Base-by-base conservation (phyloP, 371 early-diverging fungal genomes). In the Mortierella sp. region DNA sequence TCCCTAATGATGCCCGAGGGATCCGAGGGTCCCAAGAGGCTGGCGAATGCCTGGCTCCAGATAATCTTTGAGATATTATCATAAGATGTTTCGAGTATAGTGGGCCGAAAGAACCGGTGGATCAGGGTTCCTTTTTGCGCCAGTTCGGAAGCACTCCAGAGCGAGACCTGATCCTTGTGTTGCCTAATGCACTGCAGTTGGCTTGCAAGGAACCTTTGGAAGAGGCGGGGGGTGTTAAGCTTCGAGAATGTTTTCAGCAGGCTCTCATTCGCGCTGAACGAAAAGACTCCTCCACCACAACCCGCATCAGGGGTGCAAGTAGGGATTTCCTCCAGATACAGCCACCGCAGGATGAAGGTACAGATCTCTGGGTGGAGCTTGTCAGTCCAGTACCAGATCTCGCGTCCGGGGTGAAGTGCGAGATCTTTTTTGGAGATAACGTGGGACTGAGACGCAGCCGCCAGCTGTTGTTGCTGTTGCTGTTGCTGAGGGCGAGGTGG, bases 31-130 rank as follows among this genome's bases (percentile, higher is more conserved):
- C 7, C 19, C 14, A 63, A 38, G 38, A 19, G 3, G 7, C 31
- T 14, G 34, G 19, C 34, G 7, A 34, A 34, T 13, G 28, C 63
- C 13, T 14, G 34, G 11, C 28, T 38, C 16, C 38, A 7, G 21
- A 63, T 1, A 8, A 63, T 16, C 3, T 4, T 6, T 3, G 5
- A 34, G 16, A 63, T 4, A 21, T 63, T 63, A 5, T 21, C 3
- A 13, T 13, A 11, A 5, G 63, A 19, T 0, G 31, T 38, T 31
- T 34, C 16, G 34, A 63, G 19, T 34, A 63, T 10, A 31, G 34
- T 8, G 63, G 63, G 63, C 34, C 63, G 63, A 63, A 63, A 63
- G 21, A 34, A 63, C 63, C 63, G 63, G 63, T 63, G 14, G 34
- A 63, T 31, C 63, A 63, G 31, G 10, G 28, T 28, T 13, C 34